Evolutionary conservation across 495 filamentous ascomycete genomes (phyloP), one percentile per base, ranked within the genome.

Genomic region (Penicillium desertorum): DNA sequence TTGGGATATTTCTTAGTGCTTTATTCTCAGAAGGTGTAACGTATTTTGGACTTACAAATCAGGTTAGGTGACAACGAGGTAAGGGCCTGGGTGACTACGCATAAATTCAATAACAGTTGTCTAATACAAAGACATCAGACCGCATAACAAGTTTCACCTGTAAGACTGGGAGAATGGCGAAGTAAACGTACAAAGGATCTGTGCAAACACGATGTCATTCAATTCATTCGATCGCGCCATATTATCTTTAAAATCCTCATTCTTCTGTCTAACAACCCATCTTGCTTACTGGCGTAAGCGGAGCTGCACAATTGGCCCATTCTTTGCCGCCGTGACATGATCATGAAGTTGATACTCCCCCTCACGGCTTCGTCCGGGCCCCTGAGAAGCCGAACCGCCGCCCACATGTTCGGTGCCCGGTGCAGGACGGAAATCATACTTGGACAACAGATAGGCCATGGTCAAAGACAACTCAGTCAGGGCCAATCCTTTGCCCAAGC

Each of bases 401-500:
- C 29, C 29, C 29, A 30, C 29, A 30, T 34, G 5, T 23, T 23
- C 39, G 14, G 16, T 32, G 20, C 51, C 51, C 6, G 39, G 20
- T 20, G 16, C 41, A 29, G 34, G 16, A 8, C 25, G 39, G 23
- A 54, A 45, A 30, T 30, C 29, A 30, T 30, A 30, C 29, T 30
- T 30, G 29, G 29, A 30, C 37, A 58, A 27, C 5, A 53, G 23
- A 17, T 19, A 17, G 3, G 49, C 56, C 29, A 50, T 20, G 8
- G 49, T 43, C 19, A 58, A 29, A 41, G 12, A 27, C 8, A 46
- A 25, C 42, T 47, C 56, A 17, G 36, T 47, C 36, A 58, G 36
- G 34, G 78, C 78, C 20, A 81, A 57, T 0, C 56, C 51, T 58
- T 74, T 72, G 3, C 79, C 79, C 17, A 77, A 63, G 37, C 77